phyloP scores from a whole-genome alignment of 2,329 filamentous ascomycete genomes.

The Exophiala dermatitidis region DNA sequence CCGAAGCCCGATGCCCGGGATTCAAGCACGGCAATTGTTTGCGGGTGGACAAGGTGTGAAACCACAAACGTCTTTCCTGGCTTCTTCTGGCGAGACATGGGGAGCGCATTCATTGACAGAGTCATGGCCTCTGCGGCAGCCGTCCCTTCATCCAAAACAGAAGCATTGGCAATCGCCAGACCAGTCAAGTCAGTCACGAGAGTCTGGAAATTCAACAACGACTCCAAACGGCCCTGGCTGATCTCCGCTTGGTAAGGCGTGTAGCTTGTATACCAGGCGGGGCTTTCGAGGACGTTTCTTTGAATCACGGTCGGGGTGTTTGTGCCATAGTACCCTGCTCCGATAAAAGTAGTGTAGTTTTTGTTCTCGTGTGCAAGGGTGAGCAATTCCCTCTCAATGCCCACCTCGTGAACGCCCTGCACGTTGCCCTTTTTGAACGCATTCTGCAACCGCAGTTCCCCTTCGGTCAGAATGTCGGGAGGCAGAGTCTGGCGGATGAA shows the following conservation, averaged over 20 bases:
- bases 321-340: conserved; percentile 82
- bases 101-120: conserved; percentile 70
- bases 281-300: conserved; percentile 85
- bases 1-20: conserved; percentile 88
- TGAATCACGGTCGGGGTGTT: conserved; percentile 83
- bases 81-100: conserved; percentile 64
- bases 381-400: conserved; percentile 41
- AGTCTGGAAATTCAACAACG: conserved; percentile 91
- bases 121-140: conserved; percentile 96
- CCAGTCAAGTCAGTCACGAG: conserved; percentile 82
- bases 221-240: conserved; percentile 88
- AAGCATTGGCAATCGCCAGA: conserved; percentile 82
- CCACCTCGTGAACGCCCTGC: conserved; percentile 35
- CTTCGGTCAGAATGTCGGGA: conserved; percentile 63
- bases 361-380: conserved; percentile 50
- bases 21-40: conserved; percentile 75
- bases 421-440: conserved; percentile 35
- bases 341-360: conserved; percentile 62
- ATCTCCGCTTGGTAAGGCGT: conserved; percentile 97
- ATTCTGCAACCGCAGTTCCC: conserved; percentile 39
- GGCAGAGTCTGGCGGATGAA: conserved; percentile 83
- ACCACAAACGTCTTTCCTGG: conserved; percentile 76
- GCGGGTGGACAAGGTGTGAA: conserved; percentile 72
- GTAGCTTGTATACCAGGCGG: conserved; percentile 96
- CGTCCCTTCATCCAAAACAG: conserved; percentile 81